Evolutionary conservation across 345 rosid genomes (phyloP).

Genomic region (Citrus australasica): DNA sequence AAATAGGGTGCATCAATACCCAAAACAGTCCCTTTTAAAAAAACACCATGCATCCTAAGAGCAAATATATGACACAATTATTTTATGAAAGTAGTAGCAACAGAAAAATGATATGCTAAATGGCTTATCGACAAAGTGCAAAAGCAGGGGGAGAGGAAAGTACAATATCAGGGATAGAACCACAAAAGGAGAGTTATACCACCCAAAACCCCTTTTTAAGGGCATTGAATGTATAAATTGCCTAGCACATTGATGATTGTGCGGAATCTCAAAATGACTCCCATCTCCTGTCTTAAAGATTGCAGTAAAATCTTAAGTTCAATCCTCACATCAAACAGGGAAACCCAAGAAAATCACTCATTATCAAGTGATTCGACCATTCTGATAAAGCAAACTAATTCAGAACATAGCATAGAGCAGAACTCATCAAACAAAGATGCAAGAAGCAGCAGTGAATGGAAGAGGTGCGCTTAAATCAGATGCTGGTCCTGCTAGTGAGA

Average conservation of each 20-base stretch:
- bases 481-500: background rate
- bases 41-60: background rate
- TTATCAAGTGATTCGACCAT: background rate
- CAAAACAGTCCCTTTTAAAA: background rate
- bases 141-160: background rate
- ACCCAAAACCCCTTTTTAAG: background rate
- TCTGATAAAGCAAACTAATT: background rate
- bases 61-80: background rate
- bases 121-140: background rate
- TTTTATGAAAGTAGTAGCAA: background rate
- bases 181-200: background rate
- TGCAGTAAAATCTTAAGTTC: background rate
- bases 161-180: background rate
- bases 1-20: background rate
- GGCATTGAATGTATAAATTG: background rate
- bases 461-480: background rate
- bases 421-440: background rate
- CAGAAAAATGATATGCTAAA: background rate
- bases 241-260: background rate
- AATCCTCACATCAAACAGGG: background rate
- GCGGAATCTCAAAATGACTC: conserved; percentile 5
- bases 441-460: background rate
- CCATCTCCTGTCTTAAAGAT: background rate
- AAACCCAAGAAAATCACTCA: background rate
- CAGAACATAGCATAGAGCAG: background rate